Base-by-base conservation (phyloP, 106 monocot species). In the Amphibolis antarctica region DNA sequence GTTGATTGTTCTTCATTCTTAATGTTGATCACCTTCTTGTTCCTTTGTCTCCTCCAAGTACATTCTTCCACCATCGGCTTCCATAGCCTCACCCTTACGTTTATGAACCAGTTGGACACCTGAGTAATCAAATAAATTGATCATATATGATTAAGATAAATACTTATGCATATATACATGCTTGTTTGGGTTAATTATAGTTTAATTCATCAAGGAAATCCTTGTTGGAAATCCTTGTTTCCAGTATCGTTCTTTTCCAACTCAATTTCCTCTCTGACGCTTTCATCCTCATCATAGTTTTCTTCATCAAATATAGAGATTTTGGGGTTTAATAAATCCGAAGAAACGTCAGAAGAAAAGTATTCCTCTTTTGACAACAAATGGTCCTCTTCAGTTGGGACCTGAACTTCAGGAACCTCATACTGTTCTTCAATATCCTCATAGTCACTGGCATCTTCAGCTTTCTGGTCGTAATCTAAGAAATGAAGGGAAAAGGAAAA, bases 381-480 rank as follows among this genome's bases (percentile, higher is more conserved):
- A 58, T 84, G 64, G 42, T 84, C 86, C 71, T 90, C 86, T 54
- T 85, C 85, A 19, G 83, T 81, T 47, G 66, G 28, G 17, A 75
- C 66, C 45, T 98, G 81, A 71, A 82, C 63, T 62, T 90, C 96
- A 59, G 96, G 96, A 18, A 90, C 96, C 69, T 98, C 96, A 79
- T 98, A 98, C 52, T 98, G 86, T 75, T 98, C 96, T 27, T 98
- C 96, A 42, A 98, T 87, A 58, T 87, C 96, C 74, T 98, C 90
- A 69, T 98, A 98, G 67, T 98, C 84, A 69, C 90, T 64, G 29
- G 98, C 98, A 91, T 98, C 79, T 77, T 98, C 86, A 53, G 87
- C 98, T 68, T 91, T 98, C 67, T 86, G 80, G 77, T 84, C 90
- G 77, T 90, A 98, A 75, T 98, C 98, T 98, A 60, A 46, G 29